phyloP scores from a whole-genome alignment of 2,329 filamentous ascomycete genomes.

The Calonectria pseudoreteaudii region DNA sequence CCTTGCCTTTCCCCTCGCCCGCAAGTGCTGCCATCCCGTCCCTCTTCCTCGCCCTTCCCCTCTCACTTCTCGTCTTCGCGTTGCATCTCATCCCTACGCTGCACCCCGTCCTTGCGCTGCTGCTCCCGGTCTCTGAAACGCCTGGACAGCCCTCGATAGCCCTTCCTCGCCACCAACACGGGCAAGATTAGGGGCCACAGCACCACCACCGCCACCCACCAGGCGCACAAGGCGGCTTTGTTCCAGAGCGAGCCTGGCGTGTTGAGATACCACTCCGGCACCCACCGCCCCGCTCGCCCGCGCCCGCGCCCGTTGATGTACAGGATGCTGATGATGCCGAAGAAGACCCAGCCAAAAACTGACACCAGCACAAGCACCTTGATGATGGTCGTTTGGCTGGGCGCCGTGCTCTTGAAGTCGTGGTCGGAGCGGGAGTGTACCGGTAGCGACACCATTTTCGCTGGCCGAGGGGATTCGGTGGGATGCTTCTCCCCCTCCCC shows the following conservation, averaged over 20 bases:
- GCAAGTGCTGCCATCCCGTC: background rate
- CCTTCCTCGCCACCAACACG: constrained; percentile 80
- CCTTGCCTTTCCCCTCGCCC: background rate
- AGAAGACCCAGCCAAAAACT: constrained; percentile 45
- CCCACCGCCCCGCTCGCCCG: constrained; percentile 45
- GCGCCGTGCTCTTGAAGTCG: constrained; percentile 21
- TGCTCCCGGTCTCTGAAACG: constrained; percentile 58
- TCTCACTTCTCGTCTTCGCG: constrained; percentile 50
- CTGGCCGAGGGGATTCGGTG: background rate
- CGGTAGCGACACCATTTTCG: background rate
- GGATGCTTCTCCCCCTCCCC: background rate
- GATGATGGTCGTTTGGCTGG: constrained; percentile 24
- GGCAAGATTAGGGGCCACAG: constrained; percentile 70
- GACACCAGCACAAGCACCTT: constrained; percentile 43
- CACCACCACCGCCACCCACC: constrained; percentile 46
- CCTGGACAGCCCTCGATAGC: constrained; percentile 47
- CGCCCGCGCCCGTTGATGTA: constrained; percentile 46
- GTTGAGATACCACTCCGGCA: constrained; percentile 50
- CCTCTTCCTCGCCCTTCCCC: background rate
- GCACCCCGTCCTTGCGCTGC: constrained; percentile 55
- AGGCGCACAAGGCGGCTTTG: constrained; percentile 37
- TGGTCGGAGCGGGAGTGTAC: background rate
- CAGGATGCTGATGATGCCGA: constrained; percentile 47
- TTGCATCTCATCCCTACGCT: constrained; percentile 50
- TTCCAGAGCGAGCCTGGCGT: constrained; percentile 34